phyloP scores from a whole-genome alignment of 768 basidiomycete species.

The Cystofilobasidium capitatum region DNA sequence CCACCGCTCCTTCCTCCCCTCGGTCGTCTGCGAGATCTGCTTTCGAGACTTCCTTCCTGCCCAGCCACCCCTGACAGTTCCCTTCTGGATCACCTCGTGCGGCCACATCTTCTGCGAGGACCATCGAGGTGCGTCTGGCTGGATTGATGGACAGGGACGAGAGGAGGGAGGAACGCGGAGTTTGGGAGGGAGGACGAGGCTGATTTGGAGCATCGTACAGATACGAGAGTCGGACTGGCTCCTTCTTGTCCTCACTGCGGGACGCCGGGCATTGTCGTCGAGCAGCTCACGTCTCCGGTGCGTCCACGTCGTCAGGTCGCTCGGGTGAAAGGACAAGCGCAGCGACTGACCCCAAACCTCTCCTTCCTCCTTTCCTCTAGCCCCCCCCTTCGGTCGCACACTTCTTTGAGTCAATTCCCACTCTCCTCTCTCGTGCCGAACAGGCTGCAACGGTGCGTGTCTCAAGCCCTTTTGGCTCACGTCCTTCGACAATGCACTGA shows the following conservation, averaged over 20 bases:
- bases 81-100: conserved; percentile 8
- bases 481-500: not conserved
- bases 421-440: not conserved
- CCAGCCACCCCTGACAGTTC: not conserved
- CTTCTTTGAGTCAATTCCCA: not conserved
- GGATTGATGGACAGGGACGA: not conserved
- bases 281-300: not conserved
- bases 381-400: not conserved
- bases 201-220: not conserved
- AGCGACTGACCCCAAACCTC: no score
- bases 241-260: not conserved
- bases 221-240: not conserved
- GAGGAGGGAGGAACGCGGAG: not conserved
- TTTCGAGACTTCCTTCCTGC: not conserved
- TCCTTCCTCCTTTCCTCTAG: no score
- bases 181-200: no score
- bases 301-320: no score
- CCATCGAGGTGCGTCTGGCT: not conserved
- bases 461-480: not conserved
- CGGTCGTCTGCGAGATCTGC: not conserved
- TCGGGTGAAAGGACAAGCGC: no score
- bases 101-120: conserved; percentile 10
- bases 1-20: not conserved
- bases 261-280: not conserved
- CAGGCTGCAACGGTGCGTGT: not conserved